Evolutionary conservation across 805 yeast genomes (phyloP).

Genomic region (Candida mattraensis): DNA sequence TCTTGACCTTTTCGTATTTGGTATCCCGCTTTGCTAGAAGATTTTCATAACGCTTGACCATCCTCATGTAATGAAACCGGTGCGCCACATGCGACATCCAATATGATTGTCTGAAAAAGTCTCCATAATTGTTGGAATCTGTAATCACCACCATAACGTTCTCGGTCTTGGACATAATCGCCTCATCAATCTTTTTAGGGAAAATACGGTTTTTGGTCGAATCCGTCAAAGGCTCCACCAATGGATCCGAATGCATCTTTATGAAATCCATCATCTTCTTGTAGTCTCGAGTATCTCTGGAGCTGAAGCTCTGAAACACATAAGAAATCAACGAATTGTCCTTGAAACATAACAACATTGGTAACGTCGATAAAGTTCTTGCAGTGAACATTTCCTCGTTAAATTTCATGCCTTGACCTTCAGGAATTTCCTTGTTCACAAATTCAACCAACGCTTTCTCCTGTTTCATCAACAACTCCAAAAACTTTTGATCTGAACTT

Average conservation of each 20-base stretch:
- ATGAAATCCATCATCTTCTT: constrained; percentile 52
- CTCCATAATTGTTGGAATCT: constrained; percentile 39
- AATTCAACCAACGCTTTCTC: constrained; percentile 40
- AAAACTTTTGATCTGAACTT: constrained; percentile 44
- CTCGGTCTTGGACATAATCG: constrained; percentile 37
- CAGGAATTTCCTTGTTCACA: constrained; percentile 39
- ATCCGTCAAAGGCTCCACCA: constrained; percentile 51
- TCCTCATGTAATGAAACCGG: constrained; percentile 40
- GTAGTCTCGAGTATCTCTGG: constrained; percentile 59
- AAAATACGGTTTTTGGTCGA: constrained; percentile 38
- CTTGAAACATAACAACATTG: constrained; percentile 61
- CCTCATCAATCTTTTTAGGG: constrained; percentile 24
- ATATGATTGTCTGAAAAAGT: constrained; percentile 21
- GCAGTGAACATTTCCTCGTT: constrained; percentile 49
- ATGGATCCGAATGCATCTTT: constrained; percentile 47
- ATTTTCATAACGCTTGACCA: constrained; percentile 37
- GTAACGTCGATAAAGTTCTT: constrained; percentile 56
- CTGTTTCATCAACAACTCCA: constrained; percentile 42
- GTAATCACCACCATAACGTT: constrained; percentile 49
- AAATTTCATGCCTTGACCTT: constrained; percentile 28
- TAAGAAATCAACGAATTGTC: constrained; percentile 53
- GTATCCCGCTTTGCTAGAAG: constrained; percentile 29
- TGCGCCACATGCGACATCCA: constrained; percentile 45
- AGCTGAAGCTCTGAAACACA: constrained; percentile 59
- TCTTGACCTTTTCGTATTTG: constrained; percentile 45